These are phyloP conservation scores for Haplosporangium sp. DNA, from an alignment of 371 early-diverging fungal species.

Conservation along the genomic window DNA sequence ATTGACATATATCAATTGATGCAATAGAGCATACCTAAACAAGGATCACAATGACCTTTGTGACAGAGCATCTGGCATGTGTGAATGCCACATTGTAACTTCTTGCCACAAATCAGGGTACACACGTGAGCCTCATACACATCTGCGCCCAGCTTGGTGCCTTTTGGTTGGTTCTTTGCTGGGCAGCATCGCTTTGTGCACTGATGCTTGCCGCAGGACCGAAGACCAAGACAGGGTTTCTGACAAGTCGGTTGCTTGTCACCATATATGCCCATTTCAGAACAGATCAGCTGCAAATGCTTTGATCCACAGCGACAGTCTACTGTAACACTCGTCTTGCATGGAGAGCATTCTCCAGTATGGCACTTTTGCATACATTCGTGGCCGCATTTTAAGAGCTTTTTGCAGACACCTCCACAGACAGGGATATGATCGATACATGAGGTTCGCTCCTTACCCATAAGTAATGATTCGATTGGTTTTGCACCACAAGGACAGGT, in stretches of 20 bases:
- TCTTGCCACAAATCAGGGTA: conserved; percentile 70
- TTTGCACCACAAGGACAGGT: conserved; percentile 90
- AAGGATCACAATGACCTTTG: conserved; percentile 77
- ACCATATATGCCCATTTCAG: conserved; percentile 36
- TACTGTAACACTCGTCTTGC: conserved; percentile 60
- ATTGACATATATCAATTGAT: no score
- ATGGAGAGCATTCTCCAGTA: conserved; percentile 78
- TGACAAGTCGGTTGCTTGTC: conserved; percentile 69
- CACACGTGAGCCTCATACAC: conserved; percentile 58
- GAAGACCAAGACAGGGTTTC: conserved; percentile 68
- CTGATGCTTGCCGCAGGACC: conserved; percentile 77
- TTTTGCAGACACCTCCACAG: conserved; percentile 77
- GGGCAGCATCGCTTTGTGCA: conserved; percentile 71
- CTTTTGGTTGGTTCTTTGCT: conserved; percentile 55
- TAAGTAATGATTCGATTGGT: conserved; percentile 50
- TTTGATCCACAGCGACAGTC: conserved; percentile 77
- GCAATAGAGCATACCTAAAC: conserved; percentile 59
- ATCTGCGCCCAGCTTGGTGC: conserved; percentile 15
- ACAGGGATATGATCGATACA: conserved; percentile 87
- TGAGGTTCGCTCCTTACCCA: conserved; percentile 57
- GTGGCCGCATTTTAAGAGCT: conserved; percentile 79
- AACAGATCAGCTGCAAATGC: conserved; percentile 63
- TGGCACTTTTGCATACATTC: conserved; percentile 81
- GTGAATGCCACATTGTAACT: conserved; percentile 76
- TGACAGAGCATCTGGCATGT: conserved; percentile 77